Evolutionary conservation across 192 early-diverging fungal genomes (phyloP).

Genomic region (Blastocladiella britannica): DNA sequence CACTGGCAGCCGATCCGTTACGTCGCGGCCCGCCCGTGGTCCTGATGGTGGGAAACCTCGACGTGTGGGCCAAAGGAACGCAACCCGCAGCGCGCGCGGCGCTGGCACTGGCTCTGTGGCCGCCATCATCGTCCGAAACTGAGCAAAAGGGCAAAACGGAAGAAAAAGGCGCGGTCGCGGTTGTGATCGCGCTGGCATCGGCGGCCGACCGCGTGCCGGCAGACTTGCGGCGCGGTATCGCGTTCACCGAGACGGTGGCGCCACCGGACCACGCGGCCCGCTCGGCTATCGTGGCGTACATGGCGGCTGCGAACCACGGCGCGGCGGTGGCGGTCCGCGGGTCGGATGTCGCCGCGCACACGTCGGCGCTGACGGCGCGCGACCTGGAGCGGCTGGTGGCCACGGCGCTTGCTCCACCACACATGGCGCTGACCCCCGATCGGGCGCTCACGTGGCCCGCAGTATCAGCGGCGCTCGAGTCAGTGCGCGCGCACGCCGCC

Average conservation of each 20-base stretch:
- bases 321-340: neutral
- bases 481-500: neutral
- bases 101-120: too few relatives aligned
- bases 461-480: neutral
- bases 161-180: too few relatives aligned
- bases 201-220: neutral
- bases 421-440: neutral
- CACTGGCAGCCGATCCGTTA: too few relatives aligned
- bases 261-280: neutral
- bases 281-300: neutral
- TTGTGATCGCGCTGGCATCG: too few relatives aligned
- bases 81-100: too few relatives aligned
- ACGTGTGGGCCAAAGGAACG: too few relatives aligned
- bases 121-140: too few relatives aligned
- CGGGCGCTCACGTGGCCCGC: neutral
- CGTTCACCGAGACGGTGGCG: neutral
- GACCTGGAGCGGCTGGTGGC: neutral
- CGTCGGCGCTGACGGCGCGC: neutral
- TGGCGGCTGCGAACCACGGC: neutral
- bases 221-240: neutral
- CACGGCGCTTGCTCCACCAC: neutral
- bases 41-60: too few relatives aligned
- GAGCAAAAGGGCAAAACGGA: too few relatives aligned
- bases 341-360: neutral
- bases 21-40: too few relatives aligned